Conservation (phyloP, 371 early-diverging fungal genomes). For the Chytridiales sp. region DNA sequence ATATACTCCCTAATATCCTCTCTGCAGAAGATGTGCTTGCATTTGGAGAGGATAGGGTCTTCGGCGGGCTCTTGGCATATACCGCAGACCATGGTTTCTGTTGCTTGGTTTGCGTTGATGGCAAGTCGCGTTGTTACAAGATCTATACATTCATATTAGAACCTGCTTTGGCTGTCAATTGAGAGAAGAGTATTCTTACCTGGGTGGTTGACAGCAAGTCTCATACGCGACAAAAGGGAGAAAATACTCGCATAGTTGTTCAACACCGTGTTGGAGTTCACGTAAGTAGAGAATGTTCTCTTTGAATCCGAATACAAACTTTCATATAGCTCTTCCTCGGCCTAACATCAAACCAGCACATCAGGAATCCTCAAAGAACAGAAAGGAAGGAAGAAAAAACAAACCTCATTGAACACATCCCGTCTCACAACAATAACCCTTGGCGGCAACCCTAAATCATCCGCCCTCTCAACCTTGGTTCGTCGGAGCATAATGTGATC, state of each 20-base stretch:
- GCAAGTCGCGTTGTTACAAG: slow-evolving; percentile 41
- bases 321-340: slow-evolving; percentile 91
- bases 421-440: slow-evolving; percentile 75
- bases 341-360: too few relatives aligned
- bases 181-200: slow-evolving; percentile 54
- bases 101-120: slow-evolving; percentile 28
- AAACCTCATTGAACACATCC: slow-evolving; percentile 85
- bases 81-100: slow-evolving; percentile 74
- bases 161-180: neutral
- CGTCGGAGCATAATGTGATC: slow-evolving; percentile 90
- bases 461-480: slow-evolving; percentile 88
- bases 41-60: slow-evolving; percentile 86
- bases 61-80: slow-evolving; percentile 89
- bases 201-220: slow-evolving; percentile 86
- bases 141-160: slow-evolving; percentile 17
- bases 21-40: slow-evolving; percentile 77
- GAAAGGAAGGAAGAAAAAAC: too few relatives aligned
- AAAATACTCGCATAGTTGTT: slow-evolving; percentile 94
- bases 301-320: slow-evolving; percentile 78
- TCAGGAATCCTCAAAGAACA: too few relatives aligned
- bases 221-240: slow-evolving; percentile 52
- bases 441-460: slow-evolving; percentile 92
- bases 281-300: slow-evolving; percentile 82
- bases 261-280: slow-evolving; percentile 78
- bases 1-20: slow-evolving; percentile 54